A percentile compares a stretch with the other conserved stretches of the same genome.
Evolutionary conservation across 805 yeast species (phyloP).

Genomic region (Candida odintsovae): DNA sequence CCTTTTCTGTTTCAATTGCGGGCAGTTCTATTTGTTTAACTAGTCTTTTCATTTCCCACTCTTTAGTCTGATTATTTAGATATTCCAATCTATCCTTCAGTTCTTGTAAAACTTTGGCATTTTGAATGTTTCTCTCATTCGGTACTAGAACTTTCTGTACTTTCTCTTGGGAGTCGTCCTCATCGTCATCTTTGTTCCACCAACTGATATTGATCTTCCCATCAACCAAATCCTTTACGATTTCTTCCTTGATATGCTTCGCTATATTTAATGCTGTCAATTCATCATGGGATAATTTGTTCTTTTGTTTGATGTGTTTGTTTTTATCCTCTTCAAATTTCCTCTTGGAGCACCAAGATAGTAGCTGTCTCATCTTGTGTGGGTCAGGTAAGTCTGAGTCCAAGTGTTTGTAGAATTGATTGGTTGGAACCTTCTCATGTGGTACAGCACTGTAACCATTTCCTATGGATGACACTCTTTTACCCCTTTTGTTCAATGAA

Average conservation of each 20-base stretch:
- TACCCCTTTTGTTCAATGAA: slow-evolving; percentile 57
- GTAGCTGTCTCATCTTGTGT: slow-evolving; percentile 61
- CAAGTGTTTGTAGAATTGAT: slow-evolving; percentile 55
- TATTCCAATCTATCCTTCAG: slow-evolving; percentile 38
- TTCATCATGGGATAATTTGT: slow-evolving; percentile 29
- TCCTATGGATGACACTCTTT: slow-evolving; percentile 67
- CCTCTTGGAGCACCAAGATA: slow-evolving; percentile 63
- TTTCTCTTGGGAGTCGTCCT: slow-evolving; percentile 19
- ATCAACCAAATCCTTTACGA: slow-evolving; percentile 50
- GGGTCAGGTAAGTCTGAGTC: slow-evolving; percentile 64
- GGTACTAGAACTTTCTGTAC: slow-evolving; percentile 36
- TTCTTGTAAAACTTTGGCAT: slow-evolving; percentile 40
- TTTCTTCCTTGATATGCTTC: slow-evolving; percentile 57
- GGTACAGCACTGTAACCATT: slow-evolving; percentile 67
- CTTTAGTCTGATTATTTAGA: slow-evolving; percentile 39
- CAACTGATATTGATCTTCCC: slow-evolving; percentile 63
- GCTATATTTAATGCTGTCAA: slow-evolving; percentile 46
- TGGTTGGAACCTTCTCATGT: slow-evolving; percentile 50
- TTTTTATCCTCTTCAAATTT: slow-evolving; percentile 27
- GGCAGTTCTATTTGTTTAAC: slow-evolving; percentile 12
- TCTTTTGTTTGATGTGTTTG: slow-evolving; percentile 19
- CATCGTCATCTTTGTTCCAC: slow-evolving; percentile 42
- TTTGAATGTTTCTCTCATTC: slow-evolving; percentile 54
- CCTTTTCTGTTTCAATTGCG: slow-evolving; percentile 1
- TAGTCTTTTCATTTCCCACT: slow-evolving; percentile 34